Conservation (phyloP, 805 yeast species). For the Kluyveromyces siamensis region DNA sequence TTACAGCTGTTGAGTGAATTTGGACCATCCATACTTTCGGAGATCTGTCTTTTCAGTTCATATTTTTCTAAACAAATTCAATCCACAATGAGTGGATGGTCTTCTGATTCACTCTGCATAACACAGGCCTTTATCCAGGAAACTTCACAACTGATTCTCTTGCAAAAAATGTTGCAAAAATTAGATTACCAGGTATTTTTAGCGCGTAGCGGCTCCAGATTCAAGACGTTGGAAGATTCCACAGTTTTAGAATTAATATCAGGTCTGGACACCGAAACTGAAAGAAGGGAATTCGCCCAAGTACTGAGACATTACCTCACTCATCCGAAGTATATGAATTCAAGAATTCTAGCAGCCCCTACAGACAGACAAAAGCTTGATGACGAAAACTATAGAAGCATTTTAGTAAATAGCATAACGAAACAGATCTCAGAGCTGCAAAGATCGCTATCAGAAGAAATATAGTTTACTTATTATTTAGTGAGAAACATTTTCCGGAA, state of each 20-base stretch:
- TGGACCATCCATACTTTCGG: slow-evolving; percentile 56
- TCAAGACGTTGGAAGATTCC: slow-evolving; percentile 11
- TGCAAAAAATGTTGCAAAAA: slow-evolving; percentile 48
- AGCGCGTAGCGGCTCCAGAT: slow-evolving; percentile 12
- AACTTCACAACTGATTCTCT: slow-evolving; percentile 56
- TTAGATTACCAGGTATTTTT: slow-evolving; percentile 46
- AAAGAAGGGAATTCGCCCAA: slow-evolving; percentile 49
- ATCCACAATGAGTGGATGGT: slow-evolving; percentile 61
- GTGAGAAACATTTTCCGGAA: slow-evolving; percentile 30
- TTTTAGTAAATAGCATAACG: slow-evolving; percentile 39
- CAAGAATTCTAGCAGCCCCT: slow-evolving; percentile 56
- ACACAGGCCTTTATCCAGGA: slow-evolving; percentile 50
- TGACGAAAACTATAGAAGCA: slow-evolving; percentile 33
- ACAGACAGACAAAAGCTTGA: slow-evolving; percentile 57
- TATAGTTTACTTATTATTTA: slow-evolving; percentile 7
- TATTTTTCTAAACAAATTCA: slow-evolving; percentile 60
- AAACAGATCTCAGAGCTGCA: slow-evolving; percentile 46
- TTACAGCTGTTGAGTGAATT: slow-evolving; percentile 51
- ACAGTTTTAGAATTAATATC: slow-evolving; percentile 33
- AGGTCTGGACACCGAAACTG: slow-evolving; percentile 53
- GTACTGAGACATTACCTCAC: slow-evolving; percentile 65
- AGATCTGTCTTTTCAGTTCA: slow-evolving; percentile 51
- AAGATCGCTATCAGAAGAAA: slow-evolving; percentile 27
- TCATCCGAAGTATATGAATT: slow-evolving; percentile 76
- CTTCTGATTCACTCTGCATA: slow-evolving; percentile 32